Evolutionary conservation across 202 grass and related monocot species (phyloP), one percentile per base, ranked within the genome.

Genomic region (Setaria italica): DNA sequence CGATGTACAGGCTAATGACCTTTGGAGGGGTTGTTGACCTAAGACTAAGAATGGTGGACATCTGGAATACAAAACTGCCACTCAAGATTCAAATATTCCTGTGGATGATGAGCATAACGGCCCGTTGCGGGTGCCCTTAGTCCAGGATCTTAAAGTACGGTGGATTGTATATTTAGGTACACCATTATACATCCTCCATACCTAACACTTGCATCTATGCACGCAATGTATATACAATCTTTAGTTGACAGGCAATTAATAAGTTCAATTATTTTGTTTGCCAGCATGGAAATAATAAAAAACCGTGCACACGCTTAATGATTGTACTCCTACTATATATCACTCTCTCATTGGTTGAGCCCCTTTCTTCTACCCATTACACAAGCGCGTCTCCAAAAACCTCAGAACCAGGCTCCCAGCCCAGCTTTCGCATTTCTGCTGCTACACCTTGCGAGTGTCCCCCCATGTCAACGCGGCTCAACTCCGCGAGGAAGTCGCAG

Each of bases 401-500:
- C 50, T 11, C 43, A 64, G 3, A 69, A 19, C 80, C 80, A 62
- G 55, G 21, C 21, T 12, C 41, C 56, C 57, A 65, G 56, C 73
- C 32, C 13, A n/a, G 67, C 62, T 79, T 62, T 50, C 82, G 49
- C 72, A 65, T 72, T 70, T 70, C 42, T 19, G 34, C 77, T n/a
- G 50, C 55, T 72, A 46, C 64, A 85, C 35, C 41, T 42, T 16
- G 65, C 35, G 2, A 77, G 74, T 13, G 32, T 16, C 37, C 20
- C 66, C 20, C 75, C 8, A 74, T 72, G 83, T 67, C 78, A 16
- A 86, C 39, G 65, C 55, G 46, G 33, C 73, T 74, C 14, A 86
- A 45, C 42, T 79, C 83, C 62, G 51, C 39, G 67, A 83, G 19
- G 68, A 49, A 37, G 69, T 20, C 16, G 42, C 69, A 70, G n/a